Evolutionary conservation across 441 rosid species (phyloP).

Genomic region (Syzygium malaccense): DNA sequence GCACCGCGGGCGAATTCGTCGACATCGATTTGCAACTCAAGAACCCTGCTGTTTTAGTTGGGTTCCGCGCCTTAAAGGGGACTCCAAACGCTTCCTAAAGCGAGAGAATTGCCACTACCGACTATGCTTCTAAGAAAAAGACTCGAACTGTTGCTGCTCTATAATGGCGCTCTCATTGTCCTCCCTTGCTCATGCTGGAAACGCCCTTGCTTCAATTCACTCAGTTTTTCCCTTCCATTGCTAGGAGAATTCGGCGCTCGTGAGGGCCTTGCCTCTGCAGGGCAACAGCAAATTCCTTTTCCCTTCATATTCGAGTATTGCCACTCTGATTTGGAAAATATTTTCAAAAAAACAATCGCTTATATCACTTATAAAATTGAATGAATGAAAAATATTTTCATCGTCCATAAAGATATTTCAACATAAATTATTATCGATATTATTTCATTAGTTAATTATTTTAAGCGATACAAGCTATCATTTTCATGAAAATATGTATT

Average conservation of each 20-base stretch:
- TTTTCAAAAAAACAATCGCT: too few relatives aligned
- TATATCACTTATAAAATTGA: too few relatives aligned
- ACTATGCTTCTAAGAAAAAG: not conserved
- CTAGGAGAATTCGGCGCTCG: not conserved
- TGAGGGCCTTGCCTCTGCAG: not conserved
- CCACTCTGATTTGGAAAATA: not conserved
- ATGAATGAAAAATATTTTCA: too few relatives aligned
- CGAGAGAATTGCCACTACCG: not conserved
- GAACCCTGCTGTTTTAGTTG: not conserved
- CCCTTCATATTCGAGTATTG: not conserved
- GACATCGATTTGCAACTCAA: constrained; percentile 22
- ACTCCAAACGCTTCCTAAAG: not conserved
- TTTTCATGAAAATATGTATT: too few relatives aligned
- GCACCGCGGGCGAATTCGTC: not conserved
- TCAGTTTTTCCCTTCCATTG: not conserved
- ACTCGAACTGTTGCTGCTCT: not conserved
- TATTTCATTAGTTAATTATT: too few relatives aligned
- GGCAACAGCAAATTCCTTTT: not conserved
- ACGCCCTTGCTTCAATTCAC: not conserved
- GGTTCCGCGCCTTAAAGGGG: not conserved
- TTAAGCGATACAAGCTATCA: too few relatives aligned
- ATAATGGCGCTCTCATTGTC: not conserved
- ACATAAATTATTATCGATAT: too few relatives aligned
- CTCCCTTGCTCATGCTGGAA: not conserved
- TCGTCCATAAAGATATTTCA: too few relatives aligned